Conservation (phyloP, 768 basidiomycete genomes). For the Jaapia argillacea region DNA sequence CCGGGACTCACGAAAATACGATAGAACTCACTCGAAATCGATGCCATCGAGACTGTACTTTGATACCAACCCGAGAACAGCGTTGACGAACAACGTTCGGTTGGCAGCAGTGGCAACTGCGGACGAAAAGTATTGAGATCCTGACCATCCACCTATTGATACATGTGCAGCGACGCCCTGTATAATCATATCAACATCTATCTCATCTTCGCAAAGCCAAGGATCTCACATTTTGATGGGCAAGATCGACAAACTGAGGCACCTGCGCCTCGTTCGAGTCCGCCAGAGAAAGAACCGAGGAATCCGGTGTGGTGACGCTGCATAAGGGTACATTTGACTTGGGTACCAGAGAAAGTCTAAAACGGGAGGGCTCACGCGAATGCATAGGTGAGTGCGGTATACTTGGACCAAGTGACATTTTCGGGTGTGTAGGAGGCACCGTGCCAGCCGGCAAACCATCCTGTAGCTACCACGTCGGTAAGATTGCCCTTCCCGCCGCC, state of each 20-base stretch:
- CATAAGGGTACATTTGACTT: not conserved
- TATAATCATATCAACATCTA: not conserved
- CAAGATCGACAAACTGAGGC: conserved; percentile 43
- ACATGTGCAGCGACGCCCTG: conserved; percentile 48
- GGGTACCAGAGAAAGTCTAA: not conserved
- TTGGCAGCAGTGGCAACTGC: conserved; percentile 45
- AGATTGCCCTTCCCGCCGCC: not conserved
- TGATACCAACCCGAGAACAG: conserved; percentile 36
- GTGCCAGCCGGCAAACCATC: conserved; percentile 70
- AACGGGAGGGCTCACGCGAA: conserved; percentile 37
- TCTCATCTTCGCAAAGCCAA: not conserved
- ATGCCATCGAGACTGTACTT: conserved; percentile 50
- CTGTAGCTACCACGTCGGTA: conserved; percentile 27
- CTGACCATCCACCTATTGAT: conserved; percentile 66
- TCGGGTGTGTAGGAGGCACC: conserved; percentile 34
- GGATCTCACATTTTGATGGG: conserved; percentile 24
- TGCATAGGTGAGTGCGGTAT: conserved; percentile 59
- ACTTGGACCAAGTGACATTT: conserved; percentile 54
- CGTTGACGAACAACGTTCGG: conserved; percentile 55
- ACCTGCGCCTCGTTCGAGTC: conserved; percentile 39
- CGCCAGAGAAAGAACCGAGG: conserved; percentile 20
- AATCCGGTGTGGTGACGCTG: conserved; percentile 25
- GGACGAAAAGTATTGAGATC: conserved; percentile 52
- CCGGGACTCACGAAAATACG: not conserved
- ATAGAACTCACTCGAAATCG: conserved; percentile 24